Evolutionary conservation across 1,139 yeast species (phyloP), one percentile per base, ranked within the genome.

Genomic region (Yamadazyma dushanensis): DNA sequence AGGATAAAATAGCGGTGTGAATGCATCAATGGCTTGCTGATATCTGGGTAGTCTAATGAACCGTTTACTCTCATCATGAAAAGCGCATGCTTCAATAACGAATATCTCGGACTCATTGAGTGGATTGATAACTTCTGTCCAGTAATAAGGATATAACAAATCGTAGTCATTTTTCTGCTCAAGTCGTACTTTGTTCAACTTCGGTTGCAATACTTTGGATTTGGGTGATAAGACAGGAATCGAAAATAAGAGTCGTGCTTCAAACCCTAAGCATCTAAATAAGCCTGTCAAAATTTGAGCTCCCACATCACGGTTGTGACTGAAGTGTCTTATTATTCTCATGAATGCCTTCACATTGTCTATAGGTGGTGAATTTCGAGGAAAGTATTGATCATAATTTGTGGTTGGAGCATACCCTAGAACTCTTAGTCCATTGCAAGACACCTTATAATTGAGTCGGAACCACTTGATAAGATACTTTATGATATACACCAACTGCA

Each of bases 61-160:
- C 25, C 63, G 44, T 32, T 61, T 55, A 2, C 47, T 50, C 36
- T 63, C 69, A 26, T 62, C 58, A 35, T 60, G 61, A 33, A 66
- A 66, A 19, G 64, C 53, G 27, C 57, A 53, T 3, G 62, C 47
- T 38, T 66, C 73, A 3, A 66, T 24, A 0, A 63, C 44, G 10
- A 62, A 41, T 0, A 66, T 21, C 38, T 66, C 66, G 2, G 46
- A 36, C 1, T 41, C 41, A 34, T 65, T 44, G 3, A 60, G 21
- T 0, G 73, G 72, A 37, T 65, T 64, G 2, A 66, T 45, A 3
- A 66, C 35, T 42, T 66, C 73, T 8, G 70, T 63, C 73, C 73
- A 66, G 40, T 52, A 65, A 40, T 65, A 65, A 0, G 73, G 73
- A 37, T 59, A 65, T 5, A 66, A 43, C 10, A 66, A 43, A 41